Evolutionary conservation across 768 basidiomycete genomes (phyloP), one percentile per base, ranked within the genome.

Genomic region (Kockovaella imperatae): DNA sequence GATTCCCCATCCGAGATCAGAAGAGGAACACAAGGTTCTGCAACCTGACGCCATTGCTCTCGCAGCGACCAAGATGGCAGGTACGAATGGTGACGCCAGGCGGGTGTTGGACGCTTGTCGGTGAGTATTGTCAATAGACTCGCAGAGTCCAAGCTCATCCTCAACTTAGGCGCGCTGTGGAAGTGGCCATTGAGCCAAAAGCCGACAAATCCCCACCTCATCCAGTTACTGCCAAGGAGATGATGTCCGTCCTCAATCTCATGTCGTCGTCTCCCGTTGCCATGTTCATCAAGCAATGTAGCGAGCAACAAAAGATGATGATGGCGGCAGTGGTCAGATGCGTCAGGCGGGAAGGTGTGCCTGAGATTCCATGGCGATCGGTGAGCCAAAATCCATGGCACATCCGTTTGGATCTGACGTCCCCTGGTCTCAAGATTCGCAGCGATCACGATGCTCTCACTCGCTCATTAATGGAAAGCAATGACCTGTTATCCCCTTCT

Each of bases 261-360:
- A 85, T 93, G 83, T 88, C 91, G 62, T 87, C 86, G 57, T 90
- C 85, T 57, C 90, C 90, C 2, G 87, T 83, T 0, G 84, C 87
- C 3, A 82, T 82, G 13, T 95, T 83, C 63, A 71, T 96, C 21
- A 78, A 79, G 38, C 82, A 85, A 29, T 83, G 87, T 58, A 85
- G 85, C 71, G 77, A 88, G 53, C 87, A 93, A 62, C 89, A 95
- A 66, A 80, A 84, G 32, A 77, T 91, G 39, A 83, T 95, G 82
- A 76, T 96, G 15, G 84, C 83, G 14, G 80, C 89, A 1, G 68
- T 93, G 30, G 73, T 91, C 21, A 83, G 84, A 59, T 88, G 87
- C 63, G 77, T 87, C 35, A 81, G 82, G 67, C 77, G 84, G 35
- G 83, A 85, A 52, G 90, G 90, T 23, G 78, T 96, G 0, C 83